Evolutionary conservation across 2,329 filamentous ascomycete genomes (phyloP).

Genomic region (Shiraia sp.): DNA sequence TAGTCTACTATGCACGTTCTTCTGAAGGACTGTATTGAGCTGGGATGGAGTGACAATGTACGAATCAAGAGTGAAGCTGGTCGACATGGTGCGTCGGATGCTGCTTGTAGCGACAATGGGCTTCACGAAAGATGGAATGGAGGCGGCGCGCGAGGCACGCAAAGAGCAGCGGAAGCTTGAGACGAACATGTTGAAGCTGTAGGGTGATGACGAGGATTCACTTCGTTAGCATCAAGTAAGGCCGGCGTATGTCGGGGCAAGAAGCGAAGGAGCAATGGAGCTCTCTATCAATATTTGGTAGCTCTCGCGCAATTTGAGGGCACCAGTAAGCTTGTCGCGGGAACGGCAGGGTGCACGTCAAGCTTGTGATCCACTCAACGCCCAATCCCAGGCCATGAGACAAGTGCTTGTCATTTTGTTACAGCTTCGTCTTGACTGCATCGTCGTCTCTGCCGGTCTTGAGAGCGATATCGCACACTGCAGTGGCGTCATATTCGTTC

Average conservation of each 20-base stretch:
- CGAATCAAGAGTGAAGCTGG: slow-evolving; percentile 62
- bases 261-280: slow-evolving; percentile 6
- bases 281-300: slow-evolving; percentile 1
- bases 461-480: too few relatives aligned
- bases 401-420: too few relatives aligned
- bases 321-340: slow-evolving; percentile 18
- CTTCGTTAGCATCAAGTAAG: slow-evolving; percentile 1
- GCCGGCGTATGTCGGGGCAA: slow-evolving; percentile 4
- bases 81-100: slow-evolving; percentile 30
- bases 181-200: slow-evolving; percentile 36
- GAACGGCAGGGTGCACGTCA: background rate
- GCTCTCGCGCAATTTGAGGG: slow-evolving; percentile 17
- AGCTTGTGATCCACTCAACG: background rate
- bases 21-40: slow-evolving; percentile 78
- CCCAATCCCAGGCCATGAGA: background rate
- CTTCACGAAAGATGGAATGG: slow-evolving; percentile 12
- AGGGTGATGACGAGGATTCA: slow-evolving; percentile 7
- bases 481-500: too few relatives aligned
- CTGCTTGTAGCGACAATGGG: slow-evolving; percentile 8
- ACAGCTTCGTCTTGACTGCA: background rate
- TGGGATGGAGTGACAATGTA: slow-evolving; percentile 87
- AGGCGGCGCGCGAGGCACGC: slow-evolving; percentile 19
- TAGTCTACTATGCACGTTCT: slow-evolving; percentile 77
- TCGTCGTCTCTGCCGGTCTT: too few relatives aligned
- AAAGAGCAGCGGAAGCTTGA: slow-evolving; percentile 30